Base-by-base conservation (phyloP, 1,284 basidiomycete genomes). In the Heterobasidion parviporum region DNA sequence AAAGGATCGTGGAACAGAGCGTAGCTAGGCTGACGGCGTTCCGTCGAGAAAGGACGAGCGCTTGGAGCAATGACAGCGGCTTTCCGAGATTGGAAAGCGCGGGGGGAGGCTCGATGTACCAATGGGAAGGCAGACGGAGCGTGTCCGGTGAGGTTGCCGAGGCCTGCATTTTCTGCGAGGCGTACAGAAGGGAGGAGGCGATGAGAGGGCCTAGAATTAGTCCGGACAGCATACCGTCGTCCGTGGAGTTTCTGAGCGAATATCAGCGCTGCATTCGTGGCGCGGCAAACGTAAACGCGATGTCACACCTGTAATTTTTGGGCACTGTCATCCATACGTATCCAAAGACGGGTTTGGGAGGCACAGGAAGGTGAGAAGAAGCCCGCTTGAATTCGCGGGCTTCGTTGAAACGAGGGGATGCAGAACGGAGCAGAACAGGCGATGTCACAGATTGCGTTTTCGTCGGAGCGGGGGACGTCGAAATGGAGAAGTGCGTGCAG, bases 301-400 rank as follows among this genome's bases (percentile, higher is more conserved):
- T 16, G n/a, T 47, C 35, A 63, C 59, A 87, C 89, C 89, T 77
- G 65, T 89, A 92, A 64, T 92, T 90, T 68, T 90, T 89, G 0
- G 87, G 86, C 8, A 91, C 88, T n/a, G 89, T 88, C 89, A 92
- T 92, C 88, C 88, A 92, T 35, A 92, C 76, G 65, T 84, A 87
- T 38, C 83, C 81, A 26, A 60, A 81, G 59, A 80, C 77, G n/a
- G 71, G 68, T 68, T 76, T 79, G 58, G 69, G 73, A 16, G 65
- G 61, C 32, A 57, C 48, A 61, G 53, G 52, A 52, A 62, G 60
- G 57, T 63, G 56, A 59, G 66, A 49, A 56, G 63, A 60, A 33
- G 64, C 62, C 56, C 77, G 78, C 64, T 68, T 78, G 38, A 56
- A 62, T 16, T 80, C 79, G 48, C 76, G 77, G 54, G 60, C 52